phyloP scores from a whole-genome alignment of 495 filamentous ascomycete species.

The Neurospora africana region DNA sequence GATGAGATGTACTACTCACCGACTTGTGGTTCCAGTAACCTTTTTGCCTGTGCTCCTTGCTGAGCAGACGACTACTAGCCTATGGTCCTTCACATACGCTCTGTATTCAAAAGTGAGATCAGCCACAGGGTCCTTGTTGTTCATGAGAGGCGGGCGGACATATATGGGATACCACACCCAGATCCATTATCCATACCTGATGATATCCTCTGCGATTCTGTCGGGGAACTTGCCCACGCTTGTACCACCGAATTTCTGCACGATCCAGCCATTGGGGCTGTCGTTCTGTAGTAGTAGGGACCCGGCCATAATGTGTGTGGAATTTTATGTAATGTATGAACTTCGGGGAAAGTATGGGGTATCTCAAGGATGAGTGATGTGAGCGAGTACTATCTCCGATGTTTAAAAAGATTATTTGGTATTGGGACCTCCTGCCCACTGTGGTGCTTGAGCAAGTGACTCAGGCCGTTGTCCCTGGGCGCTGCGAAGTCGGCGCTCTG shows the following conservation, averaged over 20 bases:
- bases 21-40: constrained; percentile 84
- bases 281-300: constrained; percentile 23
- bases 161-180: not conserved
- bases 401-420: not conserved
- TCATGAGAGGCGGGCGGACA: not conserved
- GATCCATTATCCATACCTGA: constrained; percentile 16
- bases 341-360: not conserved
- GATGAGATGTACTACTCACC: constrained; percentile 47
- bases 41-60: constrained; percentile 86
- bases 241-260: constrained; percentile 79
- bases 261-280: constrained; percentile 49
- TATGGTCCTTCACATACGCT: constrained; percentile 52
- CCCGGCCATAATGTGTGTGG: constrained; percentile 10
- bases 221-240: constrained; percentile 42
- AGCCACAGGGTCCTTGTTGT: not conserved
- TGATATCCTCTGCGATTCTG: constrained; percentile 28
- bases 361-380: not conserved
- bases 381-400: not conserved
- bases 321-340: not conserved
- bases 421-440: not conserved
- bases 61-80: constrained; percentile 84
- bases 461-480: not conserved
- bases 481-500: not conserved
- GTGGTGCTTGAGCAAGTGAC: not conserved
- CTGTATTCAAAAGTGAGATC: constrained; percentile 29